Evolutionary conservation across 176 grass and related monocot species (phyloP), one percentile per base, ranked within the genome.

Genomic region (Aegilops longissima): DNA sequence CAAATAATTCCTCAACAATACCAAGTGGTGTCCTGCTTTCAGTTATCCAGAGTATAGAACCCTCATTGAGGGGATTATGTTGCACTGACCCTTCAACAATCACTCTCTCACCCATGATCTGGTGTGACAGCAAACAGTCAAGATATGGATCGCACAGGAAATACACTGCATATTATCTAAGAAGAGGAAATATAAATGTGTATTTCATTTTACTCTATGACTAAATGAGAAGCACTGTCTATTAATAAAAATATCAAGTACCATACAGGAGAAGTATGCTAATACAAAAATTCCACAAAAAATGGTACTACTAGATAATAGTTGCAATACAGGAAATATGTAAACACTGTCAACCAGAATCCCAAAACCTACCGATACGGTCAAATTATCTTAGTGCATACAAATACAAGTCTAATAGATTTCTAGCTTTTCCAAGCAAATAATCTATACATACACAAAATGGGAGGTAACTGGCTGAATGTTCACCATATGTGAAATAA

Each of bases 11-110:
- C 66, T 95, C 96, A 51, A 98, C 86, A 27, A 94, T 86, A 85
- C 96, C 96, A 49, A 98, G 86, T 4, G 88, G 89, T 0, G 8
- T 76, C 73, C 91, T 90, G 44, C 77, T 95, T 88, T 95, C 85
- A n/a, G 96, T 92, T 91, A 95, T 83, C 96, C 96, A 98, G 38
- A 98, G 84, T 85, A 95, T 94, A 33, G 93, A 98, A 44, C 93
- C 96, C 88, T 98, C 93, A 45, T 93, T 94, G 23, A 98, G 82
- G 27, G 96, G 90, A 79, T 71, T 95, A 75, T 98, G 96, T 64
- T 94, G 86, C 71, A 80, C 84, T 67, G 87, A 95, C 45, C 96
- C 96, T 86, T 98, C 91, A 24, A 98, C 90, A 76, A 98, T 95
- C 59, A 98, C 90, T 78, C 86, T 89, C 64, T 95, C 86, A 74